Conservation (phyloP, 805 yeast species). For the Metschnikowia similis region DNA sequence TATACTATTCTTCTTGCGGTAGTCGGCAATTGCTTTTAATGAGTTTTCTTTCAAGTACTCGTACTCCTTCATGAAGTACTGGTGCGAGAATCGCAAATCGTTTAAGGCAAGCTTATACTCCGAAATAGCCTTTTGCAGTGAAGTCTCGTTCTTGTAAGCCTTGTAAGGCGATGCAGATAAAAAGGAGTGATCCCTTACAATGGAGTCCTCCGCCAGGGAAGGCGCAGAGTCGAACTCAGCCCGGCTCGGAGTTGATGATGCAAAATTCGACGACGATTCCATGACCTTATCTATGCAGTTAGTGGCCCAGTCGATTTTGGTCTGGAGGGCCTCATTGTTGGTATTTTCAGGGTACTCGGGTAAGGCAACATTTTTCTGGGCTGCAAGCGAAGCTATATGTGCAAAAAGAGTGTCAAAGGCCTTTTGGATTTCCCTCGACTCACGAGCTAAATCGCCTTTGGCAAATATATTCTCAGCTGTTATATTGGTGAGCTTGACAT, state of each 20-base stretch:
- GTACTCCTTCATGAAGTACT: slow-evolving; percentile 61
- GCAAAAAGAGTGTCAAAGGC: slow-evolving; percentile 44
- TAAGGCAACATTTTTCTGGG: slow-evolving; percentile 36
- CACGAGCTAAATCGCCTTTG: not conserved
- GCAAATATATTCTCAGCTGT: slow-evolving; percentile 7
- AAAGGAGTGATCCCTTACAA: slow-evolving; percentile 26
- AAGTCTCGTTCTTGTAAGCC: slow-evolving; percentile 8
- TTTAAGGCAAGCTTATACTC: slow-evolving; percentile 56
- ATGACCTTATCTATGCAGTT: slow-evolving; percentile 36
- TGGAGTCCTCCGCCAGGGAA: slow-evolving; percentile 17
- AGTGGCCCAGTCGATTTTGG: slow-evolving; percentile 34
- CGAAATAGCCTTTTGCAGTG: slow-evolving; percentile 18
- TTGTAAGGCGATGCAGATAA: slow-evolving; percentile 23
- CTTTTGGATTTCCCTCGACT: slow-evolving; percentile 4
- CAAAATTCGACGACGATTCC: not conserved
- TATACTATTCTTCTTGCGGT: slow-evolving; percentile 46
- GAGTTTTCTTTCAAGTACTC: slow-evolving; percentile 61
- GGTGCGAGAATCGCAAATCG: slow-evolving; percentile 70
- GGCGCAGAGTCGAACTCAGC: slow-evolving; percentile 4
- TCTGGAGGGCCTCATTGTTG: slow-evolving; percentile 19
- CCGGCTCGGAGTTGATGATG: slow-evolving; percentile 2
- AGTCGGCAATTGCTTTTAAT: slow-evolving; percentile 47
- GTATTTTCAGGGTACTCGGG: slow-evolving; percentile 23
- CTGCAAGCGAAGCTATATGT: slow-evolving; percentile 45
- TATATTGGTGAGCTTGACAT: slow-evolving; percentile 23